phyloP scores from a whole-genome alignment of 306 rosid species.

The Pachyrhizus erosus region DNA sequence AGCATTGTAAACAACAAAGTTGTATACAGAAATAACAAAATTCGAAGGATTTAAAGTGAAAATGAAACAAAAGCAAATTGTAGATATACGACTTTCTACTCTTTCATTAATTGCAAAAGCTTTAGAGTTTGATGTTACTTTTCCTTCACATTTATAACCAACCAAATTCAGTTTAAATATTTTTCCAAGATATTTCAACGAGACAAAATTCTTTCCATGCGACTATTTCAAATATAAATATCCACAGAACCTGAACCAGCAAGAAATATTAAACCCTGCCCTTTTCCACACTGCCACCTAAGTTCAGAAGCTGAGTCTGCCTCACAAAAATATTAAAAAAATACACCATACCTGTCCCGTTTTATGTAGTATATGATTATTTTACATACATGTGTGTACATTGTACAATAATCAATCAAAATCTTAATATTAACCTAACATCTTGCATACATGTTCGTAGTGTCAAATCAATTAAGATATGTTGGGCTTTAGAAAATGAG shows the following conservation, averaged over 20 bases:
- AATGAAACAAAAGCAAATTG: not conserved
- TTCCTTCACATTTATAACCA: slow-evolving; percentile 6
- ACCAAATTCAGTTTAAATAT: not conserved
- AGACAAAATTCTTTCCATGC: not conserved
- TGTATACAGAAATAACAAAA: not conserved
- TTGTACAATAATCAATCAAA: no score
- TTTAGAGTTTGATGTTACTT: not conserved
- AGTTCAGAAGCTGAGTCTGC: not conserved
- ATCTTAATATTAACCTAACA: no score
- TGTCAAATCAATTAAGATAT: no score
- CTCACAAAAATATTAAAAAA: not conserved
- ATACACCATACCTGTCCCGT: not conserved
- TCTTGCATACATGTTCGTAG: no score
- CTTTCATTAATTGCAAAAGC: not conserved
- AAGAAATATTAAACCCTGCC: not conserved
- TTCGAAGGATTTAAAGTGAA: not conserved
- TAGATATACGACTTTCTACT: not conserved
- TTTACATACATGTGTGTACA: no score
- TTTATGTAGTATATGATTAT: no score
- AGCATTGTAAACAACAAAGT: not conserved
- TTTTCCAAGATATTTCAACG: not conserved
- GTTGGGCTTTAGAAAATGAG: no score
- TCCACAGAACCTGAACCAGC: not conserved
- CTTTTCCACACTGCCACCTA: not conserved
- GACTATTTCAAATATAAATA: no score